phyloP scores from a whole-genome alignment of 2,329 filamentous ascomycete species.

The Alternaria metachromatica region DNA sequence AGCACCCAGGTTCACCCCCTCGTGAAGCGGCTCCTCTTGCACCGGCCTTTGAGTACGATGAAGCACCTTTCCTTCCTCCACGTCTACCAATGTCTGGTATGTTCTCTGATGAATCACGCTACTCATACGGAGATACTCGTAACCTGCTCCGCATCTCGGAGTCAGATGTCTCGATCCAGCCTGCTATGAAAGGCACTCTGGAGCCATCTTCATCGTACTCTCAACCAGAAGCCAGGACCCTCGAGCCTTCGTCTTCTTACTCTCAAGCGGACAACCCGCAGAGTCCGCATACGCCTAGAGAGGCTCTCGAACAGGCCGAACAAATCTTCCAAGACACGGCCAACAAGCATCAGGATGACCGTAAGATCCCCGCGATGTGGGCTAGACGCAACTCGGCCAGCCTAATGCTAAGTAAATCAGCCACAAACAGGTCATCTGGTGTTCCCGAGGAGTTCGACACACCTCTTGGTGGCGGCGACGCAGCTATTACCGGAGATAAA shows the following conservation, averaged over 20 bases:
- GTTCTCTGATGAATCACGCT: conserved; percentile 34
- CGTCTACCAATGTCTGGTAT: conserved; percentile 27
- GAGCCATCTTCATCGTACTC: conserved; percentile 35
- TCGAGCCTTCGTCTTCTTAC: conserved; percentile 38
- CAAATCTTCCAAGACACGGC: conserved; percentile 33
- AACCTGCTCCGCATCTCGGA: conserved; percentile 37
- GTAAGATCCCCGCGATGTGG: conserved; percentile 44
- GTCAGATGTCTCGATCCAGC: conserved; percentile 1
- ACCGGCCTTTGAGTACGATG: conserved; percentile 34
- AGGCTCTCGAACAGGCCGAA: conserved; percentile 40
- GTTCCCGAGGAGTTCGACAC: conserved; percentile 5
- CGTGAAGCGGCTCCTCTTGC: conserved; percentile 31
- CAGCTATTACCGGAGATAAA: conserved; percentile 22
- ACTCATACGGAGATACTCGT: conserved; percentile 48
- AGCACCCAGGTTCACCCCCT: conserved; percentile 32
- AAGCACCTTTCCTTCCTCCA: conserved; percentile 7
- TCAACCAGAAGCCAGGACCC: conserved; percentile 12
- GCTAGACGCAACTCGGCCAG: conserved; percentile 35
- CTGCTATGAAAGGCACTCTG: conserved; percentile 4
- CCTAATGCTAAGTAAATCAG: conserved; percentile 25
- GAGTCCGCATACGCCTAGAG: conserved; percentile 27
- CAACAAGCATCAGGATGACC: conserved; percentile 6
- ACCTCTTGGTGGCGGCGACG: background rate
- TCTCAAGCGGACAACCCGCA: conserved; percentile 26
- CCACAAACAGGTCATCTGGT: conserved; percentile 4